Conservation (phyloP, 2,329 filamentous ascomycete genomes). For the Xylariomycetidae sp. region DNA sequence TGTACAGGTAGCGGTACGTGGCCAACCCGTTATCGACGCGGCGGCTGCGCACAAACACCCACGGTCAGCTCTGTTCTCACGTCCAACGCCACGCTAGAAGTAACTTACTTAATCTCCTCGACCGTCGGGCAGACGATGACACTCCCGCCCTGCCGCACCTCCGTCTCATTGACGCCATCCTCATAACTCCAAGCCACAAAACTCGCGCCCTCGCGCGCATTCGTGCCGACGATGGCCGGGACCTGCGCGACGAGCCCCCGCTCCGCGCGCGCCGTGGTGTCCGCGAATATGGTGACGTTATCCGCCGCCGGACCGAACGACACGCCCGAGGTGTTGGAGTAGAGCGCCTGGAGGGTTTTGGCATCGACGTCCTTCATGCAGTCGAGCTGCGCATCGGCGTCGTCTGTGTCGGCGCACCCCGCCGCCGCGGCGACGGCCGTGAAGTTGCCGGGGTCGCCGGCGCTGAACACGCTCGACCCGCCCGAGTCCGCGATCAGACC, state of each 20-base stretch:
- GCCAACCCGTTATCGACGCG: slow-evolving; percentile 3
- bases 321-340: slow-evolving; percentile 5
- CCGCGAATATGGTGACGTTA: slow-evolving; percentile 7
- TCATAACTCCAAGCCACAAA: slow-evolving; percentile 13
- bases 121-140: slow-evolving; percentile 7
- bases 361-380: slow-evolving; percentile 19
- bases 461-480: slow-evolving; percentile 30
- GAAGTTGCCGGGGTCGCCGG: slow-evolving; percentile 26
- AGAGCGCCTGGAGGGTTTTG: slow-evolving; percentile 8
- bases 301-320: slow-evolving; percentile 5
- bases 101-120: slow-evolving; percentile 4
- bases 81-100: background rate
- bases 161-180: slow-evolving; percentile 3
- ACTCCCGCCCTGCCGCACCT: background rate
- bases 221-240: slow-evolving; percentile 23
- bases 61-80: background rate
- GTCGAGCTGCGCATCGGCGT: slow-evolving; percentile 14
- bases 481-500: slow-evolving; percentile 28
- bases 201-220: slow-evolving; percentile 18
- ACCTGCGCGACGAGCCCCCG: slow-evolving; percentile 7
- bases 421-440: slow-evolving; percentile 15
- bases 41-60: too few relatives aligned
- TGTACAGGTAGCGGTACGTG: slow-evolving; percentile 31
- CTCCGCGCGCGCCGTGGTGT: slow-evolving; percentile 6
- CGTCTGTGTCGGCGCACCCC: slow-evolving; percentile 16